Percentiles rank a stretch among this genome's conserved stretches.
These are phyloP conservation scores for Escovopsis sp. DNA, from an alignment of 2,329 filamentous ascomycete genomes.

Conservation along the genomic window DNA sequence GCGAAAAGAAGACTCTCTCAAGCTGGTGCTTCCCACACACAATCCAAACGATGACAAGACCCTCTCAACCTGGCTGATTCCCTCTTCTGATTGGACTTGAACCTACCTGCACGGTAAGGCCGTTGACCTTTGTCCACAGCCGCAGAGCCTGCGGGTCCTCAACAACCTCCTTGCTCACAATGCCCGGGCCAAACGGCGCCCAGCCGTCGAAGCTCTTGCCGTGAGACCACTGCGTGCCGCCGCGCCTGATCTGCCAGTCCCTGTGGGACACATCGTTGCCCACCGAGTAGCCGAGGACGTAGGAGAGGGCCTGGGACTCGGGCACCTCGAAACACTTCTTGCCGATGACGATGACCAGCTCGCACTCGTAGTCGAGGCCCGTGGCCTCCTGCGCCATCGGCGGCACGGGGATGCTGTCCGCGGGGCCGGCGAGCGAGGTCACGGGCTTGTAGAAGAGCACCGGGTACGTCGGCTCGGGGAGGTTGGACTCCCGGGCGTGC, in stretches of 20 bases:
- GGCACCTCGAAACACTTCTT: conserved; percentile 49
- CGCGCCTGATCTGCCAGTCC: conserved; percentile 56
- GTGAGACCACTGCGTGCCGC: conserved; percentile 54
- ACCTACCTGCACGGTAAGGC: conserved; percentile 38
- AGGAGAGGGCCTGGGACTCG: conserved; percentile 49
- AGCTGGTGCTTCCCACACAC: too few relatives aligned
- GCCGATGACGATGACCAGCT: conserved; percentile 59
- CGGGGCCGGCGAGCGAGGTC: conserved; percentile 49
- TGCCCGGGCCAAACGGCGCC: conserved; percentile 58
- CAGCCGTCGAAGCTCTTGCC: conserved; percentile 65
- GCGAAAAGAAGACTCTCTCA: too few relatives aligned
- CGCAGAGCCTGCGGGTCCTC: conserved; percentile 39
- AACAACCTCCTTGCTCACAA: conserved; percentile 42
- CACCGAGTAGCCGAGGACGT: conserved; percentile 59
- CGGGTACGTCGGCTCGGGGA: conserved; percentile 55
- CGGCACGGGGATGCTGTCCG: conserved; percentile 50
- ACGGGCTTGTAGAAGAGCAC: conserved; percentile 52
- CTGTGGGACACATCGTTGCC: conserved; percentile 72
- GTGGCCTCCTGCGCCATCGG: conserved; percentile 46
- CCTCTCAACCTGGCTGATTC: too few relatives aligned
- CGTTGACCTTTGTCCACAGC: conserved; percentile 46
- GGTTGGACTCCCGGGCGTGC: conserved; percentile 53
- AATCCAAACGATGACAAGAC: too few relatives aligned
- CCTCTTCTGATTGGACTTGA: too few relatives aligned
- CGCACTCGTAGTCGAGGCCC: conserved; percentile 68